Evolutionary conservation across 139 green algal species (phyloP), one percentile per base, ranked within the genome.

Genomic region (Chlamydomonas applanata): DNA sequence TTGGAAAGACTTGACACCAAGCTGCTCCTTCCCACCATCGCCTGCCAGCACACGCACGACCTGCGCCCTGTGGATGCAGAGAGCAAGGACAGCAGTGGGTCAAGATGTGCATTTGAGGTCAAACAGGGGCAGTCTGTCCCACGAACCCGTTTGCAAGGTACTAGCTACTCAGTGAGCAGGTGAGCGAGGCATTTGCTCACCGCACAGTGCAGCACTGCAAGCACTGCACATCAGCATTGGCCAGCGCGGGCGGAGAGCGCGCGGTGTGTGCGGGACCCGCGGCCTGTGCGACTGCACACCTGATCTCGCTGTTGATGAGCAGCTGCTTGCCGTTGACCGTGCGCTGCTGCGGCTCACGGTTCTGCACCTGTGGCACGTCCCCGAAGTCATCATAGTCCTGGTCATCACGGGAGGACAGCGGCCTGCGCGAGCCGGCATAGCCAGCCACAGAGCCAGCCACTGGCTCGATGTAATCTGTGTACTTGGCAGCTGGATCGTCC

Each of bases 281-380:
- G 54, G 20, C 7, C 7, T 63, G 7, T 24, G 22, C 14, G 14
- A 20, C 54, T 4, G 4, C 73, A 69, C 56, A 79, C 74, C 24
- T 75, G 57, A 80, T 80, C 20, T 69, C 74, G 36, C 71, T 44
- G 74, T 80, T 80, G 45, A 34, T 46, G 27, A 54, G 44, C 56
- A 80, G 30, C 45, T 52, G 59, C 66, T 75, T 74, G 40, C 74
- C 74, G 36, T 80, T 80, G 54, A 80, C 73, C 17, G 49, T 1
- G 29, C 29, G 32, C 4, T 19, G 30, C 36, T 74, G 64, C 56
- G 73, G 64, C 66, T 75, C 67, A 14, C 67, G 65, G n/a, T 69
- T 56, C 3, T 66, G 74, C 67, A 53, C 44, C 66, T 78, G 40
- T 49, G 40, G 40, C 40, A 49, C 7, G 7, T 7, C 40, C 40